phyloP scores from a whole-genome alignment of 768 basidiomycete genomes.

The Lepiota brunneoincarnata region DNA sequence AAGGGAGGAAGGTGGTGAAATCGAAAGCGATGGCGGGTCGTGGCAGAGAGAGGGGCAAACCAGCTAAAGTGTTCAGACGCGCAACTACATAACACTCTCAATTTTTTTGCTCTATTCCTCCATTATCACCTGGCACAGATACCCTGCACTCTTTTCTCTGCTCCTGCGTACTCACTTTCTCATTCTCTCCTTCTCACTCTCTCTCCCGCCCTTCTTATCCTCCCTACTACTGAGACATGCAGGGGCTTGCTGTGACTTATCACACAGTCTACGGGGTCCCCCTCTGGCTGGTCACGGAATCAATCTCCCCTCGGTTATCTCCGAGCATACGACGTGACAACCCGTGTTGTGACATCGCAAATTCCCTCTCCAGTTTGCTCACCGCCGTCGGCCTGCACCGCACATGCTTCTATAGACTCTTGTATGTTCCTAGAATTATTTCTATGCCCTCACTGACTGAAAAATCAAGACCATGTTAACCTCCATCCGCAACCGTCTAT shows the following conservation, averaged over 20 bases:
- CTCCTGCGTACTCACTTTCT: not conserved
- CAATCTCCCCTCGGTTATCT: constrained; percentile 12
- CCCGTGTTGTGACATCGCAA: constrained; percentile 1
- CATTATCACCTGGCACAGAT: not conserved
- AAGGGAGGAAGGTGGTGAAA: constrained; percentile 17
- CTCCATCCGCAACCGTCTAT: constrained; percentile 4
- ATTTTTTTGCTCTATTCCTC: not conserved
- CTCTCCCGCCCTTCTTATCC: not conserved
- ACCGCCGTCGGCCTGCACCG: not conserved
- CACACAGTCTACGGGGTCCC: constrained; percentile 24
- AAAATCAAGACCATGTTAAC: constrained; percentile 5
- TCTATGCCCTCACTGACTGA: not conserved
- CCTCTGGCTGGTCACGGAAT: not conserved
- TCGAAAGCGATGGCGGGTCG: not conserved
- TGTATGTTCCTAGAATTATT: not conserved
- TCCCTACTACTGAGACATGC: not conserved
- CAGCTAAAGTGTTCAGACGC: not conserved
- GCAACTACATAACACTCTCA: not conserved
- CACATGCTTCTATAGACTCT: not conserved
- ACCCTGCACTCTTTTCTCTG: not conserved
- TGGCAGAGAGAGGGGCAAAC: not conserved
- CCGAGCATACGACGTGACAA: constrained; percentile 8
- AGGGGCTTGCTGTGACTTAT: constrained; percentile 9
- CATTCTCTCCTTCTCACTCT: not conserved
- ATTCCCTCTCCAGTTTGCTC: not conserved